Percentiles rank a stretch among this genome's conserved stretches.
Conservation (phyloP, 805 yeast genomes). For the Candida broadrunensis region DNA sequence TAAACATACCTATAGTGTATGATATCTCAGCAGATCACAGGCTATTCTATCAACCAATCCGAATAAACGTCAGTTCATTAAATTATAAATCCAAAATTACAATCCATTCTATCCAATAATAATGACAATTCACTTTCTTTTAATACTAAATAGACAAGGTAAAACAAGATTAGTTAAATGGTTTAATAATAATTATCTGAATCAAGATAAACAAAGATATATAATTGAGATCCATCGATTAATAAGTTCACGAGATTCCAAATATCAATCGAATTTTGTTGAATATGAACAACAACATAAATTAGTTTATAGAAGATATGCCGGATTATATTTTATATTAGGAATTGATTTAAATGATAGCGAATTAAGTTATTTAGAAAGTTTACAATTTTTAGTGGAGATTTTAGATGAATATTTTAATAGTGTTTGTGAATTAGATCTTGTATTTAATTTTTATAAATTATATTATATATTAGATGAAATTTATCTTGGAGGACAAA, state of each 20-base stretch:
- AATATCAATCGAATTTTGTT: conserved; percentile 77
- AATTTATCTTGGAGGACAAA: conserved; percentile 85
- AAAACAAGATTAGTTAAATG: conserved; percentile 82
- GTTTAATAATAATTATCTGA: conserved; percentile 42
- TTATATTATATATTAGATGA: conserved; percentile 83
- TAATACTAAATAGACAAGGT: conserved; percentile 92
- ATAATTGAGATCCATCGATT: conserved; percentile 72
- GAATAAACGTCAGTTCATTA: too few relatives aligned
- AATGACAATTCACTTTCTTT: conserved; percentile 78
- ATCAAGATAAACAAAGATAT: conserved; percentile 29
- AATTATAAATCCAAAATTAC: too few relatives aligned
- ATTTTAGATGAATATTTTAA: conserved; percentile 81
- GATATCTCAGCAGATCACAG: too few relatives aligned
- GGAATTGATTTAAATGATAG: conserved; percentile 79
- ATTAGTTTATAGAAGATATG: conserved; percentile 83
- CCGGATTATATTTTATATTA: conserved; percentile 85
- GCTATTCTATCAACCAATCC: too few relatives aligned
- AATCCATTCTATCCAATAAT: too few relatives aligned
- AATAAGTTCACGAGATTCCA: conserved; percentile 79
- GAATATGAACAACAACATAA: conserved; percentile 52
- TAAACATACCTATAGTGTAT: too few relatives aligned
- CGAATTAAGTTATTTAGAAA: conserved; percentile 78
- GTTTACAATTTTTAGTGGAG: conserved; percentile 86
- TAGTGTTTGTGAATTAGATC: conserved; percentile 89
- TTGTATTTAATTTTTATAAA: conserved; percentile 88